Percentiles rank a stretch among this genome's conserved stretches.
Evolutionary conservation across 495 filamentous ascomycete species (phyloP).

Genomic region (Xylaria bambusicola): DNA sequence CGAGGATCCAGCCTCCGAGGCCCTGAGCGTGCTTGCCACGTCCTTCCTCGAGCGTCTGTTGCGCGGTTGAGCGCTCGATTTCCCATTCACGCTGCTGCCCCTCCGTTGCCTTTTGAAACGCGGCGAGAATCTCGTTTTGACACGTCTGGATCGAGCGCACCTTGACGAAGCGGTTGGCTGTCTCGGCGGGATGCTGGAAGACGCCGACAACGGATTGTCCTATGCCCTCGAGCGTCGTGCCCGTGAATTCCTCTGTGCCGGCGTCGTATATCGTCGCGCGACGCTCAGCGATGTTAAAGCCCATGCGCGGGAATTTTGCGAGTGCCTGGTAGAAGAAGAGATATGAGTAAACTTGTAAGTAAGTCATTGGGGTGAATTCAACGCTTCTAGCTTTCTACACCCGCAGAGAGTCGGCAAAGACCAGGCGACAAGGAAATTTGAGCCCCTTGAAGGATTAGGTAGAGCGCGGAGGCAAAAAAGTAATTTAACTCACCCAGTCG

Average conservation of each 20-base stretch:
- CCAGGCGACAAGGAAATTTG: background rate
- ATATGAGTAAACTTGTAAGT: background rate
- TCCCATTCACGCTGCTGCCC: constrained; percentile 34
- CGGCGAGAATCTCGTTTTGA: constrained; percentile 44
- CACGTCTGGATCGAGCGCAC: constrained; percentile 41
- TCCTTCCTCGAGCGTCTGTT: constrained; percentile 33
- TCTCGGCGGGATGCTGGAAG: constrained; percentile 41
- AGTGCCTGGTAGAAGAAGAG: constrained; percentile 19
- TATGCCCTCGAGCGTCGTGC: constrained; percentile 46
- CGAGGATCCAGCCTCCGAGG: constrained; percentile 22
- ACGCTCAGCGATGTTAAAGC: constrained; percentile 40
- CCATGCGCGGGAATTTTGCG: constrained; percentile 34
- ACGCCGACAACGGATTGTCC: constrained; percentile 45
- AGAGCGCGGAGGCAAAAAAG: background rate
- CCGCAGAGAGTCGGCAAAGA: background rate
- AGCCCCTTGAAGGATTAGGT: no score
- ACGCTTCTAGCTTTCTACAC: background rate
- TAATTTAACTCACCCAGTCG: constrained; percentile 38
- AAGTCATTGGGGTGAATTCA: background rate
- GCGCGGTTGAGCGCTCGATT: constrained; percentile 29
- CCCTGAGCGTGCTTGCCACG: constrained; percentile 24
- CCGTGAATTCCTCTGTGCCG: constrained; percentile 43
- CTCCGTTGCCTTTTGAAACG: constrained; percentile 37
- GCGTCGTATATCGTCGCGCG: constrained; percentile 47
- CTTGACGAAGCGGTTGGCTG: constrained; percentile 48